Evolutionary conservation across 202 grass and related monocot genomes (phyloP).

Genomic region (Zizania palustris): DNA sequence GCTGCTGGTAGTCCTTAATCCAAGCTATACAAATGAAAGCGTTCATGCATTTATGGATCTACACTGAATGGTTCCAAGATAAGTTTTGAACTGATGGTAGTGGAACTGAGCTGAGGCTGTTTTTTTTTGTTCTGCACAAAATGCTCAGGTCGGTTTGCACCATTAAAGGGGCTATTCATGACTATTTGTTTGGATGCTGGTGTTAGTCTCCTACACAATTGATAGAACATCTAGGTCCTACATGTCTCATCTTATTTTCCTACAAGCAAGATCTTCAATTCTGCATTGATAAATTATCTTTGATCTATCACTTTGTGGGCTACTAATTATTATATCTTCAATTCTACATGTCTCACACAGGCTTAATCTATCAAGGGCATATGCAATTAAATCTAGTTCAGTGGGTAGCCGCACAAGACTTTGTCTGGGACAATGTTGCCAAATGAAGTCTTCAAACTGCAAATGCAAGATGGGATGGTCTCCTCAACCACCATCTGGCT

Average conservation of each 20-base stretch:
- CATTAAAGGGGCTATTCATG: neutral
- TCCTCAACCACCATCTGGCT: slow-evolving; percentile 41
- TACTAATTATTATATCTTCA: slow-evolving; percentile 10
- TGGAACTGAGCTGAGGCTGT: neutral
- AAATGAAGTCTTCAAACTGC: slow-evolving; percentile 44
- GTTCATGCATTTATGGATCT: neutral
- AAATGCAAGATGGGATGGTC: slow-evolving; percentile 50
- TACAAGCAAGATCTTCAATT: neutral
- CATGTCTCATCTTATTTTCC: neutral
- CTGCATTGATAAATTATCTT: neutral
- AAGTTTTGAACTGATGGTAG: neutral
- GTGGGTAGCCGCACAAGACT: slow-evolving; percentile 39
- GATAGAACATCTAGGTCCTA: neutral
- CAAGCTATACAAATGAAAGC: neutral
- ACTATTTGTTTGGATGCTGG: neutral
- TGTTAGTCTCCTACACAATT: neutral
- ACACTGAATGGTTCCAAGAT: neutral
- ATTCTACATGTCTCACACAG: slow-evolving; percentile 43
- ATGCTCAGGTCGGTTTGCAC: neutral
- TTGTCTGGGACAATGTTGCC: slow-evolving; percentile 42
- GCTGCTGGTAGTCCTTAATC: neutral
- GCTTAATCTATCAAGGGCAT: slow-evolving; percentile 48
- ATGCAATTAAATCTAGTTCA: slow-evolving; percentile 53
- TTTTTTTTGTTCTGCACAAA: neutral
- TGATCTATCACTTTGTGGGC: neutral